Evolutionary conservation across 2,329 filamentous ascomycete genomes (phyloP).

Genomic region (Penicillium griseofulvum): DNA sequence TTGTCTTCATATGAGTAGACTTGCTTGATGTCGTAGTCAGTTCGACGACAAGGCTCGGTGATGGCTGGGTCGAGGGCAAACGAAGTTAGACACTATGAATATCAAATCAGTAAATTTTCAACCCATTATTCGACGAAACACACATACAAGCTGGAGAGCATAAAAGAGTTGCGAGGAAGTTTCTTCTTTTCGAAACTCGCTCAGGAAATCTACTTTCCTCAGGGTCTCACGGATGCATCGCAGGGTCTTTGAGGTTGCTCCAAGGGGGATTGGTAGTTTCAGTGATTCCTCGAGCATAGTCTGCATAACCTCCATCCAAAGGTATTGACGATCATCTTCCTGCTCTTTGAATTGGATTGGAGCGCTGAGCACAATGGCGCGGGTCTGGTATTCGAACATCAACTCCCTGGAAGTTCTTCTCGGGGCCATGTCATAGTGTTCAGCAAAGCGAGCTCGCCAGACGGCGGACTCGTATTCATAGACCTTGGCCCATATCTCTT

Average conservation of each 20-base stretch:
- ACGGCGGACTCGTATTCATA: conserved; percentile 29
- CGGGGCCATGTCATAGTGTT: conserved; percentile 32
- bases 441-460: conserved; percentile 36
- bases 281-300: conserved; percentile 31
- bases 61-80: conserved; percentile 32
- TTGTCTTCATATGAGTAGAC: conserved; percentile 27
- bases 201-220: conserved; percentile 22
- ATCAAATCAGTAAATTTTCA: conserved; percentile 12
- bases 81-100: conserved; percentile 32
- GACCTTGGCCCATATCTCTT: conserved; percentile 23
- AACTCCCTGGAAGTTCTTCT: conserved; percentile 25
- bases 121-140: neutral
- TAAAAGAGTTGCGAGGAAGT: conserved; percentile 26
- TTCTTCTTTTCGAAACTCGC: conserved; percentile 17
- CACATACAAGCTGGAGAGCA: conserved; percentile 32
- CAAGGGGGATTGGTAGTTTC: neutral
- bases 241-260: conserved; percentile 22
- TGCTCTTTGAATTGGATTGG: conserved; percentile 28
- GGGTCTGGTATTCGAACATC: conserved; percentile 35
- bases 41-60: conserved; percentile 24
- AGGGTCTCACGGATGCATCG: conserved; percentile 21
- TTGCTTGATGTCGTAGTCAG: conserved; percentile 31
- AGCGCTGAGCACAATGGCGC: conserved; percentile 34
- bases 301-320: conserved; percentile 34
- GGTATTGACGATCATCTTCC: conserved; percentile 22